Conservation (phyloP, 2,329 filamentous ascomycete species). For the Aspergillus pseudoglaucus region DNA sequence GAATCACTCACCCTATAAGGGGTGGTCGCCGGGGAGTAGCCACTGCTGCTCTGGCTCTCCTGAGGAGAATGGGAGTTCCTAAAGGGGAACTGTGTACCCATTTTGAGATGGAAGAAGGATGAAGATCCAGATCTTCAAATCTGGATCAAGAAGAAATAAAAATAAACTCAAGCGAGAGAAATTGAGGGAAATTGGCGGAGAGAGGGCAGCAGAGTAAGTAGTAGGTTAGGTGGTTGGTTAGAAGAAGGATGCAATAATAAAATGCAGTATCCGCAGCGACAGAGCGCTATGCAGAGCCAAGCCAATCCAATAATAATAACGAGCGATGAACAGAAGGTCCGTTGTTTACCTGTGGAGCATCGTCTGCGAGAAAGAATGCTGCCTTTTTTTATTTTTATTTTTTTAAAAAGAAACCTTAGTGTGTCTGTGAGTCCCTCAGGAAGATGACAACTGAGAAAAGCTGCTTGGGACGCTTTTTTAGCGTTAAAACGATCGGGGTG, state of each 20-base stretch:
- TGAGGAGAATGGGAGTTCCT: not conserved
- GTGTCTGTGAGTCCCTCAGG: too few relatives aligned
- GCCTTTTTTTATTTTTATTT: too few relatives aligned
- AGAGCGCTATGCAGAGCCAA: not conserved
- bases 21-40: not conserved
- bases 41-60: not conserved
- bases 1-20: not conserved
- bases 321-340: not conserved
- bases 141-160: not conserved
- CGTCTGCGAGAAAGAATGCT: not conserved
- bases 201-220: not conserved
- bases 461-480: too few relatives aligned
- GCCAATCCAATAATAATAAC: not conserved
- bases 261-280: slow-evolving; percentile 1
- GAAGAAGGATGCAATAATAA: not conserved
- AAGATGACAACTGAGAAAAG: too few relatives aligned
- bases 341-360: not conserved
- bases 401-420: too few relatives aligned
- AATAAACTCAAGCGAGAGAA: not conserved
- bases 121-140: not conserved
- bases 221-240: not conserved
- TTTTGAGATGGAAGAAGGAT: not conserved
- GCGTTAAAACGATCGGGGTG: too few relatives aligned
- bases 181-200: not conserved
- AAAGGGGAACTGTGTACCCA: not conserved